Conservation (phyloP, 2,329 filamentous ascomycete genomes). For the Aspergillus sp. region DNA sequence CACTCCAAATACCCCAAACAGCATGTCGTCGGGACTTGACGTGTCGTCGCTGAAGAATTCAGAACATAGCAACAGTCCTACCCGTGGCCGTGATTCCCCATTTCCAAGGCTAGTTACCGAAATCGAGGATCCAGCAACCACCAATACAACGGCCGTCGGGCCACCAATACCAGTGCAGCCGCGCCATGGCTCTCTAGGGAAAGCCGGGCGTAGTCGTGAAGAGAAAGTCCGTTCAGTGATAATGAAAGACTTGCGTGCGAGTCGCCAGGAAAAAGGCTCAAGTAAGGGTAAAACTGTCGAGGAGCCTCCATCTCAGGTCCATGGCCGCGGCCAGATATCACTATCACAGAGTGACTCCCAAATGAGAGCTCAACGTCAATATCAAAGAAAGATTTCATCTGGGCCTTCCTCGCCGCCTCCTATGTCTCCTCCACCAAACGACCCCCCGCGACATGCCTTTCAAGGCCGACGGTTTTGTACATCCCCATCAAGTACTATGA, state of each 20-base stretch:
- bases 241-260: slow-evolving; percentile 28
- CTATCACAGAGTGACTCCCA: slow-evolving; percentile 4
- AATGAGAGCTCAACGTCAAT: slow-evolving; percentile 7
- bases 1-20: neutral
- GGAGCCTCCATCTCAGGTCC: neutral
- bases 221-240: slow-evolving; percentile 28
- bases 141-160: neutral
- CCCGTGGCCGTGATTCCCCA: neutral
- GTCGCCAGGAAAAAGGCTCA: slow-evolving; percentile 19
- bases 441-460: slow-evolving; percentile 18
- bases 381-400: slow-evolving; percentile 21
- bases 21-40: neutral
- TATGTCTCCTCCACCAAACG: slow-evolving; percentile 24
- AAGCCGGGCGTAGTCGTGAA: slow-evolving; percentile 19
- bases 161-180: slow-evolving; percentile 5
- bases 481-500: slow-evolving; percentile 11
- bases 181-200: slow-evolving; percentile 12
- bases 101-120: neutral
- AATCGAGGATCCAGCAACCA: neutral
- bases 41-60: neutral
- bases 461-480: slow-evolving; percentile 20
- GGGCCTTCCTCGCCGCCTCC: slow-evolving; percentile 29
- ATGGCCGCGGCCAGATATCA: neutral
- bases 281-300: slow-evolving; percentile 4
- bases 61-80: neutral